A percentile compares a stretch with the other conserved stretches of the same genome.
Conservation (phyloP, 169 alveolate genomes). For the Plasmodium chabaudi region DNA sequence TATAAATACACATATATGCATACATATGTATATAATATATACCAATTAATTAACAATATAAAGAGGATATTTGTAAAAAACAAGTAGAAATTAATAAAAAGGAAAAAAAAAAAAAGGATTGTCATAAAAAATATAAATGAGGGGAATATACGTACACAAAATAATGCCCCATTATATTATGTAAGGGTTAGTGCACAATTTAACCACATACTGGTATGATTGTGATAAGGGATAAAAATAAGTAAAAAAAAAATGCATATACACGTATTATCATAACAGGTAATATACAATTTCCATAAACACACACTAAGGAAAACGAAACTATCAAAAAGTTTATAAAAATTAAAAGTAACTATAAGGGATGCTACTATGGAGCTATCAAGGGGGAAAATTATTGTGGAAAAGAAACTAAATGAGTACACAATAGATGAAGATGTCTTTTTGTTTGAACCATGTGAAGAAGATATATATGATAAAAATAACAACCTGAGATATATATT, state of each 20-base stretch:
- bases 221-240: background rate
- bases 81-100: no score
- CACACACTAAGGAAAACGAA: background rate
- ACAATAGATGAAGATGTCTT: slow-evolving; percentile 78
- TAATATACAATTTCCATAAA: background rate
- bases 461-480: slow-evolving; percentile 72
- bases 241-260: background rate
- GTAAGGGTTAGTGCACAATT: background rate
- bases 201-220: background rate
- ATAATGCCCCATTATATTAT: background rate
- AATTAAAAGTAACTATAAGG: background rate
- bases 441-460: slow-evolving; percentile 75
- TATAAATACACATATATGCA: no score
- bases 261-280: background rate
- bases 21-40: no score
- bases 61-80: no score
- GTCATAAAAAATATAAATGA: no score
- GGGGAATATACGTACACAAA: no score
- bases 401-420: slow-evolving; percentile 65
- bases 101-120: no score
- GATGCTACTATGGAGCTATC: slow-evolving; percentile 45
- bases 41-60: no score
- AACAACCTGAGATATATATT: slow-evolving; percentile 74
- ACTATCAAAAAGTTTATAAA: background rate
- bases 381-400: slow-evolving; percentile 60